A percentile compares a stretch with the other conserved stretches of the same genome.
Evolutionary conservation across 75 land plant species (phyloP).

Genomic region (Sequoiadendron giganteum): DNA sequence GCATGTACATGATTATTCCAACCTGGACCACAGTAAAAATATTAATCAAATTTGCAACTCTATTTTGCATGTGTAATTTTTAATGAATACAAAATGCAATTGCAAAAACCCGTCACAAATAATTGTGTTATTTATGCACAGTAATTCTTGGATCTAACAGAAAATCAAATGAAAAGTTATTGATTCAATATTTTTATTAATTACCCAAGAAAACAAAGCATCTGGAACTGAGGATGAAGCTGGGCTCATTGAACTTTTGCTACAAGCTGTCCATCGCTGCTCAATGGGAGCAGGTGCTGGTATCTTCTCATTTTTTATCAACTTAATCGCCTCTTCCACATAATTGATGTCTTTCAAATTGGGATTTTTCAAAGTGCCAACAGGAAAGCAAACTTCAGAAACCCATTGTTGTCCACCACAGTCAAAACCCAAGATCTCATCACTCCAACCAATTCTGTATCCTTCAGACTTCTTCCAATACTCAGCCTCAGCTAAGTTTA

Average conservation of each 20-base stretch:
- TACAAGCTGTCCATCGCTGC: slow-evolving; percentile 95
- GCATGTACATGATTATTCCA: slow-evolving; percentile 99
- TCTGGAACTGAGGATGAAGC: slow-evolving; percentile 70
- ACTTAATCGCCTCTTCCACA: slow-evolving; percentile 70
- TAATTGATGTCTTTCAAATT: slow-evolving; percentile 82
- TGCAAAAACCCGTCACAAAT: background rate
- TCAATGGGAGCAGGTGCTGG: slow-evolving; percentile 99
- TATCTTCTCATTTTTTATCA: slow-evolving; percentile 76
- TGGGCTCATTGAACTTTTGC: slow-evolving; percentile 86
- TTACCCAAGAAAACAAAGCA: slow-evolving; percentile 95
- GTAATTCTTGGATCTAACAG: background rate
- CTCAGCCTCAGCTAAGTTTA: slow-evolving; percentile 97
- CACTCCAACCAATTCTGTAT: slow-evolving; percentile 91
- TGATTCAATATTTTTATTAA: background rate
- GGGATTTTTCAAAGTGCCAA: slow-evolving; percentile 72
- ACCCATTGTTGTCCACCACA: slow-evolving; percentile 99
- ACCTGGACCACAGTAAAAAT: slow-evolving; percentile 54
- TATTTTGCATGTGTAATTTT: background rate
- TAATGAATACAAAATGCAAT: background rate
- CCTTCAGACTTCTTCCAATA: slow-evolving; percentile 97
- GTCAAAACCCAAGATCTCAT: slow-evolving; percentile 98
- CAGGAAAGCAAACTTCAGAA: slow-evolving; percentile 90
- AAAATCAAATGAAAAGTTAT: background rate
- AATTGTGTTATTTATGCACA: background rate
- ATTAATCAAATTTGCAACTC: background rate